These are phyloP conservation scores for Claviceps maximensis DNA, from an alignment of 2,329 filamentous ascomycete genomes.

Conservation along the genomic window DNA sequence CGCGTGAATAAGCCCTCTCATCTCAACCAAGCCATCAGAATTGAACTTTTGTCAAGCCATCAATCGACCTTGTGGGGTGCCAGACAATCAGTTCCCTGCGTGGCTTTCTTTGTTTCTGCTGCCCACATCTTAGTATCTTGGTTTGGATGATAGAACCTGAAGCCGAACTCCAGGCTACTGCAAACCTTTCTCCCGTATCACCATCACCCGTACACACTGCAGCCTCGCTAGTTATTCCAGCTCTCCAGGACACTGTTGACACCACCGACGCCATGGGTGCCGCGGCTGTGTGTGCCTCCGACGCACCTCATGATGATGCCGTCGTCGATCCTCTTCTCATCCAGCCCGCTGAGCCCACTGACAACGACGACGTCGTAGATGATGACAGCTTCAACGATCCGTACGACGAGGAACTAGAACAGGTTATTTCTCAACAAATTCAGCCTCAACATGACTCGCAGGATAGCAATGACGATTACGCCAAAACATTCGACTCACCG, in stretches of 20 bases:
- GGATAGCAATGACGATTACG: slow-evolving; percentile 34
- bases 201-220: slow-evolving; percentile 34
- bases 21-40: background rate
- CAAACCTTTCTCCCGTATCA: slow-evolving; percentile 38
- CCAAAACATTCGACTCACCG: slow-evolving; percentile 37
- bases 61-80: background rate
- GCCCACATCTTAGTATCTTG: slow-evolving; percentile 3
- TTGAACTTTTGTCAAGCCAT: background rate
- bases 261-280: slow-evolving; percentile 33
- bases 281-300: slow-evolving; percentile 17
- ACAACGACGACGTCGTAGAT: slow-evolving; percentile 26
- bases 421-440: slow-evolving; percentile 7
- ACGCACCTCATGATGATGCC: slow-evolving; percentile 14
- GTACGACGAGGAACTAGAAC: slow-evolving; percentile 28
- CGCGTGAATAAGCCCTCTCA: background rate
- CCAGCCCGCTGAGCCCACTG: slow-evolving; percentile 19
- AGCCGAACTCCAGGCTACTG: slow-evolving; percentile 37
- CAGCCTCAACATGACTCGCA: slow-evolving; percentile 18
- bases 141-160: slow-evolving; percentile 33
- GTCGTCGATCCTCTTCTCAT: slow-evolving; percentile 19
- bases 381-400: slow-evolving; percentile 35
- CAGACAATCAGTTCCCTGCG: slow-evolving; percentile 5
- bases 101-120: slow-evolving; percentile 4
- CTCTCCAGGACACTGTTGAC: slow-evolving; percentile 39
- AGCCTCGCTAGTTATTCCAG: slow-evolving; percentile 33